These are phyloP conservation scores for Neopestalotiopsis clavispora DNA, from an alignment of 2,329 filamentous ascomycete species.

Conservation along the genomic window DNA sequence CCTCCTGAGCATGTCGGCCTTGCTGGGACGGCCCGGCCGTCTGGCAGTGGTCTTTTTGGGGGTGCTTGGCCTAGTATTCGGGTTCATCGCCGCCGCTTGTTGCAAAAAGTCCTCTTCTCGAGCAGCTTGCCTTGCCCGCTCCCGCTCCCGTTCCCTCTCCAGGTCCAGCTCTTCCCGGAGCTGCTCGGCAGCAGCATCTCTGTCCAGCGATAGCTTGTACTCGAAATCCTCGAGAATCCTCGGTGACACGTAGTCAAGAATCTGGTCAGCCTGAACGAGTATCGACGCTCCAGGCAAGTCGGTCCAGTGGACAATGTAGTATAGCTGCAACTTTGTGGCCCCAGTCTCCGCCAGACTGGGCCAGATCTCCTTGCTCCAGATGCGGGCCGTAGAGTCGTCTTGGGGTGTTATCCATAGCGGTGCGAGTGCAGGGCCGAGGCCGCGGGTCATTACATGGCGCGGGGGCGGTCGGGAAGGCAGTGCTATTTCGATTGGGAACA, in stretches of 20 bases:
- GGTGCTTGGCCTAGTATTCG: constrained; percentile 9
- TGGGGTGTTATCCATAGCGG: constrained; percentile 53
- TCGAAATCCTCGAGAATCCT: constrained; percentile 63
- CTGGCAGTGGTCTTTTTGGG: constrained; percentile 12
- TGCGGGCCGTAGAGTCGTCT: constrained; percentile 60
- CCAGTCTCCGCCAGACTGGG: constrained; percentile 36
- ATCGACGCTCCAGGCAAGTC: constrained; percentile 55
- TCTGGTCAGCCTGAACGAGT: constrained; percentile 49
- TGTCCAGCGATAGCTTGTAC: constrained; percentile 46
- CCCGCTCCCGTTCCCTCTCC: constrained; percentile 15
- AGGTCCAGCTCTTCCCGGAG: constrained; percentile 20
- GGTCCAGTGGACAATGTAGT: constrained; percentile 60
- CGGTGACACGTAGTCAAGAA: constrained; percentile 64
- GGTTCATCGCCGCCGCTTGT: not conserved
- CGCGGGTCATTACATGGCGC: constrained; percentile 44
- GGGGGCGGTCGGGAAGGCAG: constrained; percentile 32
- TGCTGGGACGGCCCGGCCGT: constrained; percentile 33
- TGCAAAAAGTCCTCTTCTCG: not conserved
- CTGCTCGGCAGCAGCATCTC: constrained; percentile 34
- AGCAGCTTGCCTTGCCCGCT: constrained; percentile 23
- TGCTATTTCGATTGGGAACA: constrained; percentile 34
- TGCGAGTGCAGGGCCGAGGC: constrained; percentile 52
- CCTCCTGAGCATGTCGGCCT: constrained; percentile 31
- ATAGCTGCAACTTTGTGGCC: constrained; percentile 45
- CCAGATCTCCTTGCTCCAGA: constrained; percentile 57